Conservation (phyloP, 805 yeast species). For the Sugiyamaella boreocaroliniensis region DNA sequence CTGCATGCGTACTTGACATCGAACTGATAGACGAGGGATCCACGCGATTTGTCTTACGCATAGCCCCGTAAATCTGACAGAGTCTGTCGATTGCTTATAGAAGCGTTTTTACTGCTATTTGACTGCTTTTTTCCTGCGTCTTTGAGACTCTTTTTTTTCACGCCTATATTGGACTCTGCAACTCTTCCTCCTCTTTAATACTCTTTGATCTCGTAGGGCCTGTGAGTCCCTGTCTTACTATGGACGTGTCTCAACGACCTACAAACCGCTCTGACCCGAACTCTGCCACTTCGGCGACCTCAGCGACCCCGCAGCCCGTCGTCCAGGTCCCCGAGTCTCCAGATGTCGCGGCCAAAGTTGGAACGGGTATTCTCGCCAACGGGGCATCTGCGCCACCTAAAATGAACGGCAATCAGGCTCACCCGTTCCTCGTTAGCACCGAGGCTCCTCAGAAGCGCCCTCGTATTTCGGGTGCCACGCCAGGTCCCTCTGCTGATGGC, state of each 20-base stretch:
- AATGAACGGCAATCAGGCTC: background rate
- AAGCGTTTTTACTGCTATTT: too few relatives aligned
- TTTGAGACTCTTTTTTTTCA: too few relatives aligned
- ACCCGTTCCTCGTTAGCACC: background rate
- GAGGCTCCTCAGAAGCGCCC: background rate
- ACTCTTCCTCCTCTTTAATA: too few relatives aligned
- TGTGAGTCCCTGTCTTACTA: background rate
- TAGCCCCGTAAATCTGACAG: too few relatives aligned
- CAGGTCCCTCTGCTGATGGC: background rate
- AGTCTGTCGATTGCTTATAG: too few relatives aligned
- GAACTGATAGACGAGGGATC: too few relatives aligned
- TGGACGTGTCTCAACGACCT: background rate
- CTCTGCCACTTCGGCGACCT: background rate
- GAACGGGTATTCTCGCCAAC: background rate
- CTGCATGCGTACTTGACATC: too few relatives aligned
- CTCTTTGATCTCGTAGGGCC: background rate
- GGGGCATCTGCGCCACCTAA: background rate
- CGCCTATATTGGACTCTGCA: too few relatives aligned
- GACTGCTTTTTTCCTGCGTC: too few relatives aligned
- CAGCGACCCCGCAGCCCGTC: conserved; percentile 4
- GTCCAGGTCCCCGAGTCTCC: conserved; percentile 17
- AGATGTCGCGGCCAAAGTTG: background rate
- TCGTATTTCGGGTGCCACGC: background rate
- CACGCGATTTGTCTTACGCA: too few relatives aligned
- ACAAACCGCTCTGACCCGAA: background rate